phyloP scores from a whole-genome alignment of 2,329 filamentous ascomycete species.

The Byssoonygena ceratinophila region DNA sequence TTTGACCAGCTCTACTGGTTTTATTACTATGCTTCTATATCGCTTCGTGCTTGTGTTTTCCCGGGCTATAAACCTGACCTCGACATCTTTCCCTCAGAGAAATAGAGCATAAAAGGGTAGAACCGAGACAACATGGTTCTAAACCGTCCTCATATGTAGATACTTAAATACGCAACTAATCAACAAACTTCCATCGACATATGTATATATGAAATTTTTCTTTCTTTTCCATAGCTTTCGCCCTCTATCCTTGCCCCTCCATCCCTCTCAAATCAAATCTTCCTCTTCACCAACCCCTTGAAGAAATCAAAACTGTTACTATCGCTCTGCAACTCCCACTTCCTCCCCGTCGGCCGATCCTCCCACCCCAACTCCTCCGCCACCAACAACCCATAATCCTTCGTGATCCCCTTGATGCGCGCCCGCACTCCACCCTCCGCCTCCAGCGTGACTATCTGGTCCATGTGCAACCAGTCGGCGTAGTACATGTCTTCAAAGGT shows the following conservation, averaged over 20 bases:
- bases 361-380: slow-evolving; percentile 71
- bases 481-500: slow-evolving; percentile 71
- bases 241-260: not conserved
- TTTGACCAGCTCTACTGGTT: not conserved
- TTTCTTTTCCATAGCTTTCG: not conserved
- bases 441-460: slow-evolving; percentile 66
- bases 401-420: slow-evolving; percentile 72
- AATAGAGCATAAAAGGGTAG: not conserved
- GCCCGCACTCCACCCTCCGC: slow-evolving; percentile 65
- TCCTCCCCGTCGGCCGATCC: slow-evolving; percentile 62
- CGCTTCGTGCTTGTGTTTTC: too few species aligned
- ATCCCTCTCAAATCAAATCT: slow-evolving; percentile 42
- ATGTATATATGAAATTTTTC: too few species aligned
- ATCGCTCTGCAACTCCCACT: slow-evolving; percentile 83
- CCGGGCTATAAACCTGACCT: not conserved
- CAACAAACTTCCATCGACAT: too few species aligned
- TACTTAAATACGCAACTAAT: too few species aligned
- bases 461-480: slow-evolving; percentile 71
- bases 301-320: slow-evolving; percentile 99
- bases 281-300: slow-evolving; percentile 71
- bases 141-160: too few species aligned
- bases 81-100: not conserved
- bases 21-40: not conserved
- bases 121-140: not conserved
- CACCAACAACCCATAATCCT: slow-evolving; percentile 78